A percentile compares a stretch with the other conserved stretches of the same genome.
These are phyloP conservation scores for Pichia insulana DNA, from an alignment of 805 yeast genomes.

Conservation along the genomic window DNA sequence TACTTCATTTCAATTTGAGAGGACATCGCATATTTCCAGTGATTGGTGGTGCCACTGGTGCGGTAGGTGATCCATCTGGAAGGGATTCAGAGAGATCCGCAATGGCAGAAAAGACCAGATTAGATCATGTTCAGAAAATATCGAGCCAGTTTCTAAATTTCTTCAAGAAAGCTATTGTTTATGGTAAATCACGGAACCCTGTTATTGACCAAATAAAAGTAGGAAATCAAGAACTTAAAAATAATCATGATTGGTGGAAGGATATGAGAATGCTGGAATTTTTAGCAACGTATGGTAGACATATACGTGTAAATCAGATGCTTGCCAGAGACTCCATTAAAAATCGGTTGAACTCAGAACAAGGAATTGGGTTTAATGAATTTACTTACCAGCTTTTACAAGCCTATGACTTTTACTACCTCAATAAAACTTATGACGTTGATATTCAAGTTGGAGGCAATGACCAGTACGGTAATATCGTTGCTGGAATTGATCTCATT, in stretches of 20 bases:
- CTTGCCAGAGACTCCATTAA: constrained; percentile 81
- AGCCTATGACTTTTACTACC: constrained; percentile 87
- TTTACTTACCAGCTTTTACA: constrained; percentile 89
- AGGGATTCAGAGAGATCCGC: constrained; percentile 63
- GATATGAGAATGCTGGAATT: constrained; percentile 69
- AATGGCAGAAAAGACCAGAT: constrained; percentile 44
- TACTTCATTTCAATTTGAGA: constrained; percentile 72
- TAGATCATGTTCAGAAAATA: constrained; percentile 50
- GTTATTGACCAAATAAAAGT: constrained; percentile 7
- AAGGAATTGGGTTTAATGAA: constrained; percentile 88
- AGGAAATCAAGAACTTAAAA: constrained; percentile 28
- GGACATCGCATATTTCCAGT: constrained; percentile 82
- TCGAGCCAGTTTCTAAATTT: constrained; percentile 53
- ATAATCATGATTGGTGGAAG: constrained; percentile 85
- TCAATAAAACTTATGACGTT: constrained; percentile 51
- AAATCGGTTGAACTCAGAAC: constrained; percentile 55
- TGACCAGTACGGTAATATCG: constrained; percentile 97
- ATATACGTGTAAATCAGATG: constrained; percentile 80
- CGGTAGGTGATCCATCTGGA: constrained; percentile 96
- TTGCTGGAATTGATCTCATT: constrained; percentile 89
- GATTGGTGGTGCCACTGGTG: constrained; percentile 94
- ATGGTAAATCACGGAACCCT: constrained; percentile 45
- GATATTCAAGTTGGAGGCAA: constrained; percentile 87
- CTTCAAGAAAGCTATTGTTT: constrained; percentile 50
- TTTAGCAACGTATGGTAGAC: constrained; percentile 64